These are phyloP conservation scores for Dicorynia guianensis DNA, from an alignment of 306 rosid species.

Conservation along the genomic window DNA sequence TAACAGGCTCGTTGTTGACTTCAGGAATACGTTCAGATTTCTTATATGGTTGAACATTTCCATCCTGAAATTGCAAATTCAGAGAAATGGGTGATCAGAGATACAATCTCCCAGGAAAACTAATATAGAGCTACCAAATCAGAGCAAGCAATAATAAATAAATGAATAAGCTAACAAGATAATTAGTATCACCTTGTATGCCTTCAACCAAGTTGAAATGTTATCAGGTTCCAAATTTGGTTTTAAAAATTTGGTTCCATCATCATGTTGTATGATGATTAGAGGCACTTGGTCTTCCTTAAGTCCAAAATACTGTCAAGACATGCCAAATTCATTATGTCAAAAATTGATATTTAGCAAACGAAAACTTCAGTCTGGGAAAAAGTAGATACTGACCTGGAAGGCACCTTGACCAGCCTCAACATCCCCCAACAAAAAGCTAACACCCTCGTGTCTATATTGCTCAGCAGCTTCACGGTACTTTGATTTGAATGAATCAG, in stretches of 20 bases:
- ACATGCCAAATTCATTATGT: slow-evolving; percentile 38
- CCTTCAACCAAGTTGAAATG: slow-evolving; percentile 80
- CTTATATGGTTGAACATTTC: slow-evolving; percentile 60
- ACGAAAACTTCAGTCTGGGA: slow-evolving; percentile 12
- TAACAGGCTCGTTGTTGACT: slow-evolving; percentile 81
- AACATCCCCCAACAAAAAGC: slow-evolving; percentile 83
- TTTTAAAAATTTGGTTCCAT: slow-evolving; percentile 76
- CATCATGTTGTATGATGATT: slow-evolving; percentile 69
- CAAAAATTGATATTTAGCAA: slow-evolving; percentile 19
- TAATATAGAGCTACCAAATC: background rate
- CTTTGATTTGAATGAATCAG: slow-evolving; percentile 70
- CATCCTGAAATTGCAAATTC: slow-evolving; percentile 62
- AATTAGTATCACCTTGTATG: slow-evolving; percentile 68
- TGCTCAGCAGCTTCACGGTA: slow-evolving; percentile 82
- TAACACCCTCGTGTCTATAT: slow-evolving; percentile 62
- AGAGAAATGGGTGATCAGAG: slow-evolving; percentile 28
- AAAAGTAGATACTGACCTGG: slow-evolving; percentile 63
- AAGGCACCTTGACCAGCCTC: slow-evolving; percentile 79
- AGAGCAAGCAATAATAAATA: background rate
- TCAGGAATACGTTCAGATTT: slow-evolving; percentile 91
- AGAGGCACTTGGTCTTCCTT: slow-evolving; percentile 85
- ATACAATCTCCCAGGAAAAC: slow-evolving; percentile 1
- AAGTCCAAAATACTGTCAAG: slow-evolving; percentile 82
- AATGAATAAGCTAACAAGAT: slow-evolving; percentile 1
- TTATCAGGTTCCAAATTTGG: slow-evolving; percentile 70